These are phyloP conservation scores for Leishmania martiniquensis DNA, from an alignment of 208 protist genomes.

Conservation along the genomic window DNA sequence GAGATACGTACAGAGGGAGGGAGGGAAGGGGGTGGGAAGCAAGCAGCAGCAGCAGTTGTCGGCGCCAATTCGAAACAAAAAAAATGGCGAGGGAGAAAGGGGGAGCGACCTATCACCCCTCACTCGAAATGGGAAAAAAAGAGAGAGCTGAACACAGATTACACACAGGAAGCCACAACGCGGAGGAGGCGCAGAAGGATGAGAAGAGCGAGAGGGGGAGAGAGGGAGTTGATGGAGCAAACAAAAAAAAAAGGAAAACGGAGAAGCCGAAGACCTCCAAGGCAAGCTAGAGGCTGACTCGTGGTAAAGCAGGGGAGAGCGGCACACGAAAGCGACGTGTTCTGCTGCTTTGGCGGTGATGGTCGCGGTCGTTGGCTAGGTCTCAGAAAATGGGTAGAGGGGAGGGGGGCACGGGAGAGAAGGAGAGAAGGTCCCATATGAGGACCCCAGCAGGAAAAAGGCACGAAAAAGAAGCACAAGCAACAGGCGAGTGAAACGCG, in stretches of 20 bases:
- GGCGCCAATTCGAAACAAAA: neutral
- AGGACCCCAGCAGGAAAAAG: conserved; percentile 7
- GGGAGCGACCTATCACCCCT: neutral
- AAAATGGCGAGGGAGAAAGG: conserved; percentile 13
- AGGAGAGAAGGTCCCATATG: conserved; percentile 5
- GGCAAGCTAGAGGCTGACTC: neutral
- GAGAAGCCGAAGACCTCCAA: conserved; percentile 1
- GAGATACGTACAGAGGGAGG: neutral
- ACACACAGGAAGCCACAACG: neutral
- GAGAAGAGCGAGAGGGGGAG: conserved; percentile 1
- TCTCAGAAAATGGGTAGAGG: neutral
- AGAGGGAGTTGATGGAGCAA: neutral
- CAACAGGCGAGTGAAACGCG: conserved; percentile 29
- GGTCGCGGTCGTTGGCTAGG: neutral
- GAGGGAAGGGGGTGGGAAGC: conserved; percentile 12
- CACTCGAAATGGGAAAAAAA: conserved; percentile 12
- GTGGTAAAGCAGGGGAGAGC: neutral
- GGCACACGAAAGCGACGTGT: neutral
- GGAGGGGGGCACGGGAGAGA: neutral
- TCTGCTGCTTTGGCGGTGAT: neutral
- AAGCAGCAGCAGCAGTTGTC: conserved; percentile 8
- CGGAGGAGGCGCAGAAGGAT: neutral
- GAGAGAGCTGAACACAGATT: neutral
- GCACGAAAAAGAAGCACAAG: conserved; percentile 34
- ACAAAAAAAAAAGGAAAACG: conserved; percentile 8